Evolutionary conservation across 371 early-diverging fungal species (phyloP), one percentile per base, ranked within the genome.

Genomic region (Zychaea mexicana): DNA sequence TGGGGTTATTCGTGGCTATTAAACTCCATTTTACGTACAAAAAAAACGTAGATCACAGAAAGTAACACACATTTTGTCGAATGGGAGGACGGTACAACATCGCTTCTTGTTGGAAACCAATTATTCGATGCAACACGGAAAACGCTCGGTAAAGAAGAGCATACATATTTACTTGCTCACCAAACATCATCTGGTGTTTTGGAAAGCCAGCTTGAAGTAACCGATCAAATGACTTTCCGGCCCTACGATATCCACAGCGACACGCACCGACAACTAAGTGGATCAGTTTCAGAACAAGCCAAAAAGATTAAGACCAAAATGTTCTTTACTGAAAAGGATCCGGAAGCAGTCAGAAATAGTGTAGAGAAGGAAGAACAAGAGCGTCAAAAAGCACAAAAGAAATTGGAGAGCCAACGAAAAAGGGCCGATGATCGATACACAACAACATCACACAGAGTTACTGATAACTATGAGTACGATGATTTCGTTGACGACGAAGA

Each of bases 51-150:
- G 83, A 58, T 55, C 9, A 83, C 86, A 64, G 88, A 91, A 69
- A 90, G 92, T 19, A 94, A 96, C 64, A 88, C 93, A 0, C 87
- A 90, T 9, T 70, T 94, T 31, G 88, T 96, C 3, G 83, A 87
- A 45, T 96, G 96, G 96, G 90, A 90, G 21, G 94, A 96, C 67
- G 90, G 90, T 17, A 72, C 85, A 21, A 75, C 82, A 65, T 92
- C 94, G 0, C 69, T 96, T 6, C 75, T 90, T 36, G 69, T 96
- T 33, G 94, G 93, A 27, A 83, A 85, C 22, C 94, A 96, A 62
- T 75, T 87, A 58, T 94, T 92, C 74, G 92, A 92, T 66, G 87
- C 90, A 17, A 72, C 73, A 17, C 66, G 77, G 26, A 86, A 88
- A 27, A 63, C 81, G 0, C 78, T 87, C 59, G 69, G 69, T 3